Evolutionary conservation across 2,329 filamentous ascomycete species (phyloP), one percentile per base, ranked within the genome.

Genomic region (Beauveria sp.): DNA sequence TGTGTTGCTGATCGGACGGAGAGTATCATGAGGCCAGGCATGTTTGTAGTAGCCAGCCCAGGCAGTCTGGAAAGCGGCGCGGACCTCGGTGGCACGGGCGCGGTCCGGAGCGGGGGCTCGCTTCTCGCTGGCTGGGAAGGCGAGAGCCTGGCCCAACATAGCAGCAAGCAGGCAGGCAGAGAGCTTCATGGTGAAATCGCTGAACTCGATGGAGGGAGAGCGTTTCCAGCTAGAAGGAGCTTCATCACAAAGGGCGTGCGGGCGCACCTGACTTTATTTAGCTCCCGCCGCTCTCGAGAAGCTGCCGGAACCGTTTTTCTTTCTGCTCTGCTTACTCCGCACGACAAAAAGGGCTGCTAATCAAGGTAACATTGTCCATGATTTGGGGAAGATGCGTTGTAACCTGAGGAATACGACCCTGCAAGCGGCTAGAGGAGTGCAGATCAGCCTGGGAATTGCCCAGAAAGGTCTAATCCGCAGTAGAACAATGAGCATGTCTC

Each of bases 1-100:
- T 1, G 74, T 75, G 66, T 91, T 90, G 46, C 80, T 82, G 16
- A 90, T 78, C 0, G 91, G 90, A 63, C 78, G 79, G 9, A 96
- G 77, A 49, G 90, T 89, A 71, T 96, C 91, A 66, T 90, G 84
- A 1, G 89, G 89, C 65, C 90, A 93, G 0, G 90, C 90, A 73
- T 90, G 85, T 73, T 84, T 76, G 68, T 84, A 82, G 71, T 93
- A 93, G 2, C 87, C 89, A 63, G 86, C 74, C 88, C 89, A 93
- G 3, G 88, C 86, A 67, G 81, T 81, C 62, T 82, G 78, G 68
- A 92, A 93, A 0, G 86, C 86, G 60, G 85, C 28, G 40, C 57
- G 57, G 46, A 63, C 62, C 5, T 40, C 57, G 5, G 22, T 28
- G 46, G 62, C 62, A 38, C 62, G 57, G 9, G 16, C 51, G n/a